These are phyloP conservation scores for Vanrija humicola DNA, from an alignment of 1,284 basidiomycete genomes.

Conservation along the genomic window DNA sequence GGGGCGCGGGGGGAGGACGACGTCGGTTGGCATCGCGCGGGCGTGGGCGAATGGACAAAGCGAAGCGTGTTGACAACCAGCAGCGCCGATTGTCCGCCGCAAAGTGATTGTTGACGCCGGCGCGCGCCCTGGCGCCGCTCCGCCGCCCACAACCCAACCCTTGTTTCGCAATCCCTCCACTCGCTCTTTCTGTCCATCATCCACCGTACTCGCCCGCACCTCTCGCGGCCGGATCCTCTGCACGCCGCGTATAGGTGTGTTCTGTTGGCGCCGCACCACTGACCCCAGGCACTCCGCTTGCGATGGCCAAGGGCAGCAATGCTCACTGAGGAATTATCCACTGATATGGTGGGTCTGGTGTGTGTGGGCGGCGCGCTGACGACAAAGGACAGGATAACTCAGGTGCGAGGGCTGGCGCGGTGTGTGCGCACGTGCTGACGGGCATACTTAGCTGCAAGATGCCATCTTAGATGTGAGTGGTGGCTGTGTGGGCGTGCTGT, in stretches of 20 bases:
- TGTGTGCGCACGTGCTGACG: background rate
- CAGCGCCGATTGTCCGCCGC: background rate
- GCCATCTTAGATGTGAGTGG: conserved; percentile 45
- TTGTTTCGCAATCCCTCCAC: background rate
- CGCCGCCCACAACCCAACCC: background rate
- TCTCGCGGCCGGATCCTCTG: background rate
- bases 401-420: conserved; percentile 13
- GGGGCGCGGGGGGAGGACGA: background rate
- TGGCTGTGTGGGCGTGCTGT: background rate
- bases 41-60: too few relatives aligned
- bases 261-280: too few relatives aligned
- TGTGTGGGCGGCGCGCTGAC: conserved; percentile 3
- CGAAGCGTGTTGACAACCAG: background rate
- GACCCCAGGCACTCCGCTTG: background rate
- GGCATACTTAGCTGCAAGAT: conserved; percentile 43
- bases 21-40: background rate
- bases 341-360: conserved; percentile 44
- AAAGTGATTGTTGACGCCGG: background rate
- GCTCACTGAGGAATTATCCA: conserved; percentile 49
- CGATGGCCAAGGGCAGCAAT: conserved; percentile 32
- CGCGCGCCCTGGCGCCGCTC: too few relatives aligned
- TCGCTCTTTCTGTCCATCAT: background rate
- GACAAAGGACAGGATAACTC: conserved; percentile 48
- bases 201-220: background rate
- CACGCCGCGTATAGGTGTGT: too few relatives aligned